Percentiles rank a stretch among this genome's conserved stretches.
phyloP scores from a whole-genome alignment of 2,329 filamentous ascomycete species.

The Xylariales sp. region DNA sequence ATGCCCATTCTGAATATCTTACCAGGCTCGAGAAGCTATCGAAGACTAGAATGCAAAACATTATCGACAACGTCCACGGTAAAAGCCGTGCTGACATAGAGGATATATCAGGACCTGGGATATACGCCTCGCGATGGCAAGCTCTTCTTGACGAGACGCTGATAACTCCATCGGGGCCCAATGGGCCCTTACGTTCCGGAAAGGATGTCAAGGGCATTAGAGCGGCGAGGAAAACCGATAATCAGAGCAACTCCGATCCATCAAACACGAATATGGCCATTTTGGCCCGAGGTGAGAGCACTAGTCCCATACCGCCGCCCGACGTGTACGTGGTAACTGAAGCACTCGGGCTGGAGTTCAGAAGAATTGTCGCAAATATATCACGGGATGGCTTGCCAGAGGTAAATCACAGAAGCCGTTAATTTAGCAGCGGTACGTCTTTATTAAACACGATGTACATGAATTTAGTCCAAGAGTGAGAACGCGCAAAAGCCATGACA shows the following conservation, averaged over 20 bases:
- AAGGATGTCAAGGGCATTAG: conserved; percentile 61
- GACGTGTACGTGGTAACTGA: conserved; percentile 52
- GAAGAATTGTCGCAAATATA: conserved; percentile 41
- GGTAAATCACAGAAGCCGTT: conserved; percentile 1
- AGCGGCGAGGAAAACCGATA: conserved; percentile 58
- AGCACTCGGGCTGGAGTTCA: conserved; percentile 41
- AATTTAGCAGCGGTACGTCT: conserved; percentile 3
- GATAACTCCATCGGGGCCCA: conserved; percentile 69
- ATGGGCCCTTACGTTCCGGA: conserved; percentile 65
- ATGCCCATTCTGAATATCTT: conserved; percentile 72
- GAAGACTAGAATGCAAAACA: conserved; percentile 63
- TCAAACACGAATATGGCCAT: conserved; percentile 43
- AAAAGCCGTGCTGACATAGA: conserved; percentile 18
- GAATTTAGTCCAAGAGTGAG: conserved; percentile 6
- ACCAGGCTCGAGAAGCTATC: conserved; percentile 65
- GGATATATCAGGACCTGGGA: conserved; percentile 72
- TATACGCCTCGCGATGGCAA: conserved; percentile 80
- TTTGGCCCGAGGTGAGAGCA: conserved; percentile 48
- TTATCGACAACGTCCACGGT: conserved; percentile 58
- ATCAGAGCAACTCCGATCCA: conserved; percentile 44
- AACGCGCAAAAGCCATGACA: conserved; percentile 1
- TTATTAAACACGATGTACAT: conserved; percentile 16
- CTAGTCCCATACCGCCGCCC: conserved; percentile 53
- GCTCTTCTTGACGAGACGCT: conserved; percentile 74
- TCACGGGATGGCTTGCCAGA: conserved; percentile 33